phyloP scores from a whole-genome alignment of 352 stramenopile species.

The Blastocystis sp. region DNA sequence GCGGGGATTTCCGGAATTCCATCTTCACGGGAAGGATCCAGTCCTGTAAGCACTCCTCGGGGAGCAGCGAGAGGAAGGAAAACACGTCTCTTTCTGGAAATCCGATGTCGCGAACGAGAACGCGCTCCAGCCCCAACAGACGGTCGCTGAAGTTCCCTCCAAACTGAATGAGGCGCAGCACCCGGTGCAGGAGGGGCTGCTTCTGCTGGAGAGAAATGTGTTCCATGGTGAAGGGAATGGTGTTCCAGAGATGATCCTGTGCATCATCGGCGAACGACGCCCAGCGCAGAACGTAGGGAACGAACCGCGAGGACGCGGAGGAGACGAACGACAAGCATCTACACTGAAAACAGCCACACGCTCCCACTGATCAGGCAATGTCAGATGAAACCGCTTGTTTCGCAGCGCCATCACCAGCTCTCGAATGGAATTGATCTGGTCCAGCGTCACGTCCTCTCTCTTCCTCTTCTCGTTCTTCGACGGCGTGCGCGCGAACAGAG shows the following conservation, averaged over 20 bases:
- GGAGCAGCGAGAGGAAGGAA: neutral
- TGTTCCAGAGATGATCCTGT: neutral
- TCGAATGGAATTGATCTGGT: constrained; percentile 35
- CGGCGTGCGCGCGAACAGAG: neutral
- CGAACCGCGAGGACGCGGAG: neutral
- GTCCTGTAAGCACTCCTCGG: neutral
- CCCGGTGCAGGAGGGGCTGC: neutral
- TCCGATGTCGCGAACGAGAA: neutral
- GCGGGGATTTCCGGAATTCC: constrained; percentile 37
- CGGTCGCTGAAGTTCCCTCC: neutral
- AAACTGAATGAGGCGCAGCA: neutral
- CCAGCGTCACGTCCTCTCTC: constrained; percentile 30
- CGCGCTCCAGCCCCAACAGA: neutral
- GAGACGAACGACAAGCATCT: constrained; percentile 4
- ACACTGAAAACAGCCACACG: neutral
- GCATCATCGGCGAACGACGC: neutral
- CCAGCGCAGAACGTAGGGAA: constrained; percentile 4
- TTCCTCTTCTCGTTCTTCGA: neutral
- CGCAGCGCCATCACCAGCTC: constrained; percentile 15
- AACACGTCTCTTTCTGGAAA: constrained; percentile 44
- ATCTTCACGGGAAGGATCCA: neutral
- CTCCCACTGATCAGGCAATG: neutral
- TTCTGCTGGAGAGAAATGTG: neutral
- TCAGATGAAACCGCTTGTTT: constrained; percentile 1
- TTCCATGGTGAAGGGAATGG: neutral